Base-by-base conservation (phyloP, 2,329 filamentous ascomycete genomes). In the Cercospora berteroae region DNA sequence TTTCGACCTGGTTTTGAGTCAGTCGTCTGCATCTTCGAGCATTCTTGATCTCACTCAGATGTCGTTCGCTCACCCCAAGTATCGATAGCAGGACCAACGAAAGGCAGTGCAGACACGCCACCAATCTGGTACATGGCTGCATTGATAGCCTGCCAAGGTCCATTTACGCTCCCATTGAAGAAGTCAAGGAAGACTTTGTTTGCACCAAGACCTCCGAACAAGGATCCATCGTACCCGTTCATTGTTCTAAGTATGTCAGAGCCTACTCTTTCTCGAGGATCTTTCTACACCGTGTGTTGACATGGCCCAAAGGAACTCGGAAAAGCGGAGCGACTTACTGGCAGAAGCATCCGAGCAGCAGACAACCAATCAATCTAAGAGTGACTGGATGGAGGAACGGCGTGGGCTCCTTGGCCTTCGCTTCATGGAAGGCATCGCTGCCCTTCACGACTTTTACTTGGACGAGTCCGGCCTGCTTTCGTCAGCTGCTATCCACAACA, bases 211-310 rank as follows among this genome's bases (percentile, higher is more conserved):
- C 82, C 82, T 65, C 83, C 83, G 72, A 87, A 85, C 60, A 89
- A 81, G 29, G 83, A 85, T 42, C 85, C 85, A 70, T 88, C 86
- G 69, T 85, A 88, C 29, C 86, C 86, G 74, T 87, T 86, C 55
- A 58, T 58, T 31, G 48, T 52, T 9, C 59, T 61, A 42, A 12
- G 39, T 16, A 44, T 29, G 59, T 61, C 39, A 48, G 27, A 20
- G 13, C 27, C 5, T 7, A n/a, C 6, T 36, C 55, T 58, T 58
- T 18, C 55, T 18, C 6, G n/a, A 16, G 10, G 5, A 7, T n/a
- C 23, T 4, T 52, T 52, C 23, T 27, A 48, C 23, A 16, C 3
- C 25, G 18, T 18, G 25, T 16, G 16, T 20, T 16, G 31, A 25
- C 9, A 13, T 39, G 36, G 25, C 20, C 23, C 59, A 9, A 13